These are phyloP conservation scores for Lenzites betulinus DNA, from an alignment of 768 basidiomycete genomes.

Conservation along the genomic window DNA sequence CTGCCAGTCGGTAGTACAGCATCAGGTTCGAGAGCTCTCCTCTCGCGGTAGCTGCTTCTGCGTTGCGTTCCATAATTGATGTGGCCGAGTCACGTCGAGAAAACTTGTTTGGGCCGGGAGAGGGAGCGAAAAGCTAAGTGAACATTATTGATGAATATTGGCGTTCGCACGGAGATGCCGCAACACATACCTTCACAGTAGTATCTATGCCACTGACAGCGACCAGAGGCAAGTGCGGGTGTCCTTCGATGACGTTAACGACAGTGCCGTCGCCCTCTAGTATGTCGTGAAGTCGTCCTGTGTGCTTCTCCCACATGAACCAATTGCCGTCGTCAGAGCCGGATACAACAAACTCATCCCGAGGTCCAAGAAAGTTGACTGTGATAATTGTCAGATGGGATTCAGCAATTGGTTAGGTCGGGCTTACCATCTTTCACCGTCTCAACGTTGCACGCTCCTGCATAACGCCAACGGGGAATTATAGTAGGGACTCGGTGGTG, in stretches of 20 bases:
- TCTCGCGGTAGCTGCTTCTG: conserved; percentile 35
- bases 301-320: conserved; percentile 82
- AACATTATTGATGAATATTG: not conserved
- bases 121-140: conserved; percentile 65
- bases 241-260: conserved; percentile 86
- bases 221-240: conserved; percentile 76
- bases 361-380: conserved; percentile 86
- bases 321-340: conserved; percentile 89
- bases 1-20: conserved; percentile 30
- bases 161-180: not conserved
- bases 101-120: conserved; percentile 46
- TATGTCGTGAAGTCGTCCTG: conserved; percentile 66
- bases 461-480: conserved; percentile 62
- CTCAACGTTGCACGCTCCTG: conserved; percentile 74
- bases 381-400: not conserved
- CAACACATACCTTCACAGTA: conserved; percentile 68
- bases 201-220: conserved; percentile 87
- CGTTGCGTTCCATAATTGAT: conserved; percentile 59
- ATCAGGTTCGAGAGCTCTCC: conserved; percentile 34
- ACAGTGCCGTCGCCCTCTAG: conserved; percentile 82
- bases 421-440: conserved; percentile 85
- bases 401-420: not conserved
- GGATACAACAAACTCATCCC: conserved; percentile 76
- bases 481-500: conserved; percentile 52
- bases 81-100: conserved; percentile 56